A percentile compares a stretch with the other conserved stretches of the same genome.
These are phyloP conservation scores for Termitomyces sp. DNA, from an alignment of 768 basidiomycete species.

Conservation along the genomic window DNA sequence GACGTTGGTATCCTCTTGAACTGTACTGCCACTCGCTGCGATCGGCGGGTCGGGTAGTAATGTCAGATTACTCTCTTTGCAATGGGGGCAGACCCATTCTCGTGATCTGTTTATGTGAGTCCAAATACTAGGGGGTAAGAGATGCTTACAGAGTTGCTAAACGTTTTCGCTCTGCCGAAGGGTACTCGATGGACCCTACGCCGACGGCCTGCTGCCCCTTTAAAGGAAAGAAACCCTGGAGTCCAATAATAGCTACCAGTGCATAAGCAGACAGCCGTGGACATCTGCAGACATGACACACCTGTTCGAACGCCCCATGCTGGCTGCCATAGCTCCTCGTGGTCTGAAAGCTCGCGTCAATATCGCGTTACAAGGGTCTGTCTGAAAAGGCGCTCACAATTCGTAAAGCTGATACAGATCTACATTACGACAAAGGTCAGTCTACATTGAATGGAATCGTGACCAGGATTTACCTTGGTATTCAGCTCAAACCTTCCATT, in stretches of 20 bases:
- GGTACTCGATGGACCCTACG: slow-evolving; percentile 85
- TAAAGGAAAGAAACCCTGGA: slow-evolving; percentile 87
- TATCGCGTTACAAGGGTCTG: slow-evolving; percentile 4
- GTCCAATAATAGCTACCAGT: slow-evolving; percentile 72
- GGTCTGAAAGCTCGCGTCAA: slow-evolving; percentile 50
- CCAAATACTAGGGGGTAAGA: slow-evolving; percentile 7
- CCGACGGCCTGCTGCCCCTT: slow-evolving; percentile 87
- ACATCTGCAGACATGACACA: slow-evolving; percentile 28
- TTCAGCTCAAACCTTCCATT: slow-evolving; percentile 97
- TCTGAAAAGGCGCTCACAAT: slow-evolving; percentile 50
- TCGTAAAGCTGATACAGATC: slow-evolving; percentile 95
- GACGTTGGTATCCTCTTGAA: neutral
- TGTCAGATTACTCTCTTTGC: slow-evolving; percentile 63
- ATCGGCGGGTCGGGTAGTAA: slow-evolving; percentile 66
- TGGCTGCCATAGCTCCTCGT: slow-evolving; percentile 97
- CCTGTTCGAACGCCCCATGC: slow-evolving; percentile 98
- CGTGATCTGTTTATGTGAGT: slow-evolving; percentile 55
- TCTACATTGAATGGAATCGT: neutral
- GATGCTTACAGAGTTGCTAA: slow-evolving; percentile 68
- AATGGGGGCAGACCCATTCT: slow-evolving; percentile 77
- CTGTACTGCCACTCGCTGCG: slow-evolving; percentile 7
- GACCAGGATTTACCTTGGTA: slow-evolving; percentile 64
- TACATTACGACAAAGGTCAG: slow-evolving; percentile 26
- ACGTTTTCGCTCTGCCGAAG: slow-evolving; percentile 70
- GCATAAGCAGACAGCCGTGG: neutral